These are phyloP conservation scores for Xylaria sp. DNA, from an alignment of 2,329 filamentous ascomycete species.

Conservation along the genomic window DNA sequence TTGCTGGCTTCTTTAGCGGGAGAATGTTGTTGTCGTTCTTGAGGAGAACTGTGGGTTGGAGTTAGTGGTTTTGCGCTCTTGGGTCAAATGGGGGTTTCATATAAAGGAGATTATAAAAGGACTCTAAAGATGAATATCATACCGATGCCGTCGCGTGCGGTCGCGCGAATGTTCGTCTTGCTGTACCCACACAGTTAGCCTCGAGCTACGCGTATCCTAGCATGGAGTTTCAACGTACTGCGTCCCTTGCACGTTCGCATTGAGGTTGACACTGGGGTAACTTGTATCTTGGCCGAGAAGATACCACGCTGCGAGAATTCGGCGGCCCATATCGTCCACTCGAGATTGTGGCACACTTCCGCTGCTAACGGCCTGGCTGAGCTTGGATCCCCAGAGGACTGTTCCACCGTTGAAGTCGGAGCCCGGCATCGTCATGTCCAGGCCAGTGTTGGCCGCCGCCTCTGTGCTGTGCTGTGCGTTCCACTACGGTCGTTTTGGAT, in stretches of 20 bases:
- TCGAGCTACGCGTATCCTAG: too few relatives aligned
- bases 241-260: slow-evolving; percentile 61
- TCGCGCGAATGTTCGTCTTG: slow-evolving; percentile 64
- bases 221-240: slow-evolving; percentile 42
- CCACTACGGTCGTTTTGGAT: slow-evolving; percentile 52
- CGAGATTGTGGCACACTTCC: slow-evolving; percentile 63
- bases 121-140: too few relatives aligned
- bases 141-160: slow-evolving; percentile 61
- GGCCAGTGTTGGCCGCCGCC: slow-evolving; percentile 67
- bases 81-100: too few relatives aligned
- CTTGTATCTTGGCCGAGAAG: slow-evolving; percentile 56
- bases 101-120: too few relatives aligned
- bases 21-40: slow-evolving; percentile 66
- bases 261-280: slow-evolving; percentile 60
- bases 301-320: slow-evolving; percentile 69
- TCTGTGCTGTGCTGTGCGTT: slow-evolving; percentile 76
- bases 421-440: slow-evolving; percentile 86
- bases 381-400: slow-evolving; percentile 61
- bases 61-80: too few relatives aligned
- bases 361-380: slow-evolving; percentile 60
- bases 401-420: slow-evolving; percentile 59
- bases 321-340: slow-evolving; percentile 69
- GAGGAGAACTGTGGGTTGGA: slow-evolving; percentile 54
- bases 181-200: too few relatives aligned
- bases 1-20: slow-evolving; percentile 60